These are phyloP conservation scores for Rasamsonia emersonii DNA, from an alignment of 2,329 filamentous ascomycete species.

Conservation along the genomic window DNA sequence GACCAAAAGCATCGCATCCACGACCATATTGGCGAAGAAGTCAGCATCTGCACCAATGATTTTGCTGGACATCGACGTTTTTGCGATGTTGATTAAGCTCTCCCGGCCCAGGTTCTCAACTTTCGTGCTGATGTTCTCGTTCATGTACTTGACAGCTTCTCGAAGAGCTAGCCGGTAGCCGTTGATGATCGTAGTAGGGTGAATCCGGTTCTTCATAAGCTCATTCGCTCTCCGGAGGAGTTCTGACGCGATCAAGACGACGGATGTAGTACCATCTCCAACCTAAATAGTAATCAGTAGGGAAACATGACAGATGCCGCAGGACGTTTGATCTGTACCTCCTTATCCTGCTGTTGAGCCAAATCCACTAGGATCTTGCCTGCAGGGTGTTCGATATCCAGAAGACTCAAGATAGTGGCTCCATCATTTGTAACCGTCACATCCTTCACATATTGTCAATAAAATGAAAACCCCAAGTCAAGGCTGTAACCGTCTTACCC, in stretches of 20 bases:
- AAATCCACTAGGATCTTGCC: conserved; percentile 97
- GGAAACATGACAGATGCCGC: conserved; percentile 1
- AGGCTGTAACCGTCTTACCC: conserved; percentile 48
- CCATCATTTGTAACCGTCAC: conserved; percentile 99
- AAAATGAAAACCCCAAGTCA: conserved; percentile 11
- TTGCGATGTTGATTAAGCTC: conserved; percentile 87
- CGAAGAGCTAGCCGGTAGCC: conserved; percentile 91
- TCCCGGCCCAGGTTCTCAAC: conserved; percentile 87
- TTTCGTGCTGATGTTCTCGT: conserved; percentile 94
- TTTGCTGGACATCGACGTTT: conserved; percentile 99
- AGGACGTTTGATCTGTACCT: conserved; percentile 38
- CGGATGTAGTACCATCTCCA: conserved; percentile 94
- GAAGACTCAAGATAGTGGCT: conserved; percentile 86
- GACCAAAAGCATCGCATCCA: conserved; percentile 91
- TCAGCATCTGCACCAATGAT: conserved; percentile 93
- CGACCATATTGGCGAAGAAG: conserved; percentile 95
- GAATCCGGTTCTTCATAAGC: conserved; percentile 99
- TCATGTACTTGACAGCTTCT: conserved; percentile 98
- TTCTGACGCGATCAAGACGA: conserved; percentile 94
- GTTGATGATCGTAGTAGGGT: conserved; percentile 98
- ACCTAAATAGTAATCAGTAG: conserved; percentile 42
- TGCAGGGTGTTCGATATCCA: conserved; percentile 95
- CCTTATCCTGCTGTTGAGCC: conserved; percentile 97
- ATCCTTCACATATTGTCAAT: conserved; percentile 50
- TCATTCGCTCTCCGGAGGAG: conserved; percentile 90